phyloP scores from a whole-genome alignment of 495 filamentous ascomycete genomes.

The Aspergillus haitiensis region DNA sequence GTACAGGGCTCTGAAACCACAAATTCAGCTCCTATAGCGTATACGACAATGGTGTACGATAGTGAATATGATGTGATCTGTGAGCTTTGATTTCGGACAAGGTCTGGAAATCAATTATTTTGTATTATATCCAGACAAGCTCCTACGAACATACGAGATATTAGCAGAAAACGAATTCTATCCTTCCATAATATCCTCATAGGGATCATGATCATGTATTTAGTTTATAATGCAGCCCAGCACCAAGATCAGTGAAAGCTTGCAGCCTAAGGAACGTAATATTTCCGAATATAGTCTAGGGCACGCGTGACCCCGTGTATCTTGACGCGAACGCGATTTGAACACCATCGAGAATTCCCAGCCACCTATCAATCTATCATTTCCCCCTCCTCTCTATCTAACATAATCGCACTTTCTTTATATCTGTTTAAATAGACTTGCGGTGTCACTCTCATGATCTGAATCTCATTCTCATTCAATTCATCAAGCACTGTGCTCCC shows the following conservation, averaged over 20 bases:
- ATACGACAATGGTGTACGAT: slow-evolving; percentile 23
- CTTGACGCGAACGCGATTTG: slow-evolving; percentile 14
- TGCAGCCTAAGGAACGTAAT: slow-evolving; percentile 30
- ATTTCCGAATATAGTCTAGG: slow-evolving; percentile 20
- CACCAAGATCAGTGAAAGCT: slow-evolving; percentile 1
- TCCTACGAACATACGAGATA: too few species aligned
- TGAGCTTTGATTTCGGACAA: slow-evolving; percentile 12
- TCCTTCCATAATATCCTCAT: too few species aligned
- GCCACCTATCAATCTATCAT: neutral
- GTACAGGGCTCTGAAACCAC: neutral
- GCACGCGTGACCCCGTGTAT: slow-evolving; percentile 21
- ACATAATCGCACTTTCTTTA: neutral
- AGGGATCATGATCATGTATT: too few species aligned
- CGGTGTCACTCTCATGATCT: too few species aligned
- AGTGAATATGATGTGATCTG: slow-evolving; percentile 21
- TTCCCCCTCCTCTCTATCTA: neutral
- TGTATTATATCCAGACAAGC: neutral
- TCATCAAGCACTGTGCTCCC: too few species aligned
- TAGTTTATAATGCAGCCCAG: neutral
- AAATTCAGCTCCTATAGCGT: neutral
- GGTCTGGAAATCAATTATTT: neutral
- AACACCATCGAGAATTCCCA: neutral
- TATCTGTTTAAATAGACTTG: neutral
- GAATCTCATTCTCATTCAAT: neutral
- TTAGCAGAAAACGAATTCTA: too few species aligned